Base-by-base conservation (phyloP, 495 filamentous ascomycete genomes). In the Friedmanniomyces simplex region DNA sequence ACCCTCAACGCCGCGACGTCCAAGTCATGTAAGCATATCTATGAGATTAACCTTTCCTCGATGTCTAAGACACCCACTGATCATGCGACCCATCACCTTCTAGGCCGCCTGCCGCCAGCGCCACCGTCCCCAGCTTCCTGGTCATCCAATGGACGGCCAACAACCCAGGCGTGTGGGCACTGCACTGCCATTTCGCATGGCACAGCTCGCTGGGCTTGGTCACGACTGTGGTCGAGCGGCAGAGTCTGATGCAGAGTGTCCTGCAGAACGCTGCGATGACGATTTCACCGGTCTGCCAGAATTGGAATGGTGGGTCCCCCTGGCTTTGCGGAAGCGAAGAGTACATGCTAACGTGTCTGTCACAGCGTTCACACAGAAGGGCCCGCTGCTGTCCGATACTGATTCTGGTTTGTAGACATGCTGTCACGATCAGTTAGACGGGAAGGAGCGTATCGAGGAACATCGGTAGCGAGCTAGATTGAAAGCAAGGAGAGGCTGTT, bases 1-100 rank as follows among this genome's bases (percentile, higher is more conserved):
- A 36, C 16, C 34, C 34, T 37, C 34, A 37, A 16, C 8, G 34
- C 8, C 34, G 34, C 16, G 34, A 37, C 34, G 1, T 81, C 80
- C 66, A 76, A 78, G 0, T 61, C 68, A 57, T 66, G n/a, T n/a
- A n/a, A n/a, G n/a, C n/a, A n/a, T n/a, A n/a, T n/a, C n/a, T n/a
- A n/a, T n/a, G n/a, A n/a, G n/a, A n/a, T n/a, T n/a, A n/a, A n/a
- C n/a, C n/a, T n/a, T n/a, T n/a, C n/a, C n/a, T n/a, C n/a, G n/a
- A n/a, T n/a, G n/a, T n/a, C n/a, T 37, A 8, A 64, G 75, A 1
- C 34, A 36, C 34, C 34, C 34, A 16, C 8, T 37, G 34, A 37
- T n/a, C 8, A 37, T 16, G 34, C 16, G 34, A 37, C 79, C n/a
- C n/a, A n/a, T n/a, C n/a, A n/a, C 66, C 76, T 78, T 0, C 61